Evolutionary conservation across 2,329 filamentous ascomycete species (phyloP).

Genomic region (Tolypocladium endophyticum): DNA sequence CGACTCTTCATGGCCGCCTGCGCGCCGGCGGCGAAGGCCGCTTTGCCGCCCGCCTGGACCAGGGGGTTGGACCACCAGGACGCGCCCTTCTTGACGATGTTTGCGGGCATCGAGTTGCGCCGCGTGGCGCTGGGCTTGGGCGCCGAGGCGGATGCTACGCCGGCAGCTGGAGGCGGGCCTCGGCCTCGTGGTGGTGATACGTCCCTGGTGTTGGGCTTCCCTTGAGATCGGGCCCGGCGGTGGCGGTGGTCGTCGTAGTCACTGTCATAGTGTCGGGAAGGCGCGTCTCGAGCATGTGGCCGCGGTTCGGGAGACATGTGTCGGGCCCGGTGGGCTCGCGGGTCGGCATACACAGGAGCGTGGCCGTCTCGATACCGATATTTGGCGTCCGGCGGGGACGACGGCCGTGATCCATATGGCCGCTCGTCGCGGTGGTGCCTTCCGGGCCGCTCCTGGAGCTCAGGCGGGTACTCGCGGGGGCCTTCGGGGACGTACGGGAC

Average conservation of each 20-base stretch:
- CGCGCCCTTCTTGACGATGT: constrained; percentile 8
- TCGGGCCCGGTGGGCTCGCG: not conserved
- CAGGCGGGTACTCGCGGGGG: not conserved
- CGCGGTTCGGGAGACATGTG: constrained; percentile 3
- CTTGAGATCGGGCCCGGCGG: constrained; percentile 13
- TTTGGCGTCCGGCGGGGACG: constrained; percentile 8
- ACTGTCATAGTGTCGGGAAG: constrained; percentile 6
- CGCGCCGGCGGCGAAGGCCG: constrained; percentile 36
- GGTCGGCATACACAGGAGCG: not conserved
- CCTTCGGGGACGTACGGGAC: not conserved
- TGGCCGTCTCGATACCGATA: constrained; percentile 7
- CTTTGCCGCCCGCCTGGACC: constrained; percentile 31
- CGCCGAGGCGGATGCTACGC: constrained; percentile 3
- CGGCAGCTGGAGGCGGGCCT: constrained; percentile 8
- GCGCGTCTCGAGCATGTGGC: not conserved
- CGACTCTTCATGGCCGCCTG: constrained; percentile 36
- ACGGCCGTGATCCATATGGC: constrained; percentile 8
- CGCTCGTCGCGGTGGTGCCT: constrained; percentile 5
- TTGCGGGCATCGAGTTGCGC: constrained; percentile 23
- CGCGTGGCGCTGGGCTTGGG: constrained; percentile 10
- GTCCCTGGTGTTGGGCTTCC: constrained; percentile 8
- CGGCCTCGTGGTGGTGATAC: constrained; percentile 13
- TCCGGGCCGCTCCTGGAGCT: not conserved
- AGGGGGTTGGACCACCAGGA: constrained; percentile 27
- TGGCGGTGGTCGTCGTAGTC: constrained; percentile 8